Evolutionary conservation across 2,329 filamentous ascomycete genomes (phyloP).

Genomic region (Leptographium lundbergii): DNA sequence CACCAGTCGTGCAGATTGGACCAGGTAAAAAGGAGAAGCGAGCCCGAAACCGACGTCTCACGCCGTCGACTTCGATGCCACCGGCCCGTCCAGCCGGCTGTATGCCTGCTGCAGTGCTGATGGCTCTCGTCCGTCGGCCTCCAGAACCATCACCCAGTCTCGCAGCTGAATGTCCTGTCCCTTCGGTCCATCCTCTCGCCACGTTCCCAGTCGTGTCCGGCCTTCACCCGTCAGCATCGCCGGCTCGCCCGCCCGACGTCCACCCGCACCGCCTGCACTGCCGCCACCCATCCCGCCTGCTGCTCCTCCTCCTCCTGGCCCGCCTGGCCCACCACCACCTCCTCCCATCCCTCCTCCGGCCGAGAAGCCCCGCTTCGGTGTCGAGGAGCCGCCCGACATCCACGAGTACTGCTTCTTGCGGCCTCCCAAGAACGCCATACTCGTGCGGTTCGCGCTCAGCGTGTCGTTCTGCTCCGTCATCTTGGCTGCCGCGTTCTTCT

Average conservation of each 20-base stretch:
- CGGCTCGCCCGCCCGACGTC: slow-evolving; percentile 19
- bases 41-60: too few relatives aligned
- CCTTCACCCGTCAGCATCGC: slow-evolving; percentile 41
- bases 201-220: slow-evolving; percentile 55
- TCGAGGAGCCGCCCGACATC: slow-evolving; percentile 51
- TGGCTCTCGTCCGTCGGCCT: slow-evolving; percentile 57
- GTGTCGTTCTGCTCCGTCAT: slow-evolving; percentile 68
- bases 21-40: neutral
- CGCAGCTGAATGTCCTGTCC: slow-evolving; percentile 72
- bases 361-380: slow-evolving; percentile 28
- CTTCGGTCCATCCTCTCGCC: slow-evolving; percentile 66
- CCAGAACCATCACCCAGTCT: slow-evolving; percentile 69
- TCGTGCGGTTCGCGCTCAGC: slow-evolving; percentile 71
- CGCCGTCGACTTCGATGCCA: neutral
- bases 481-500: slow-evolving; percentile 65
- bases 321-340: slow-evolving; percentile 12
- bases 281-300: slow-evolving; percentile 20
- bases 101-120: slow-evolving; percentile 49
- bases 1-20: too few relatives aligned
- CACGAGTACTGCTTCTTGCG: slow-evolving; percentile 64
- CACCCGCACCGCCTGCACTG: slow-evolving; percentile 9
- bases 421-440: slow-evolving; percentile 49
- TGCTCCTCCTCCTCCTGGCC: slow-evolving; percentile 9
- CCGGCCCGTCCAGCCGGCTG: slow-evolving; percentile 34
- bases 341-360: slow-evolving; percentile 20